Evolutionary conservation across 2,329 filamentous ascomycete genomes (phyloP).

Genomic region (Didymella sp.): DNA sequence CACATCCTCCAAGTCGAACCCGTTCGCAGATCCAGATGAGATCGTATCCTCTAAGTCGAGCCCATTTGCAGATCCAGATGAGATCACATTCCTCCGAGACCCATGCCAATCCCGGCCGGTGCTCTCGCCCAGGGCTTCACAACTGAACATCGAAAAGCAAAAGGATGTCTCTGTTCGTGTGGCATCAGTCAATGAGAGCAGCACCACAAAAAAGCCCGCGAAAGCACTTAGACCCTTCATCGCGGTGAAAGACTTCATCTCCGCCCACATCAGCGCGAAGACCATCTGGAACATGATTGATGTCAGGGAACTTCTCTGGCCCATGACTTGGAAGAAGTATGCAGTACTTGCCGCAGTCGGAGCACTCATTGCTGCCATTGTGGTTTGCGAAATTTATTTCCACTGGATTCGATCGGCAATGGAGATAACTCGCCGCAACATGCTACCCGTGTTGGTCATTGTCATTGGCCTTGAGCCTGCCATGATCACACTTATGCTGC

Average conservation of each 20-base stretch:
- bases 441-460: constrained; percentile 28
- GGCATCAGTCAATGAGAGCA: neutral
- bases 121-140: neutral
- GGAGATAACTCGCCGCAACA: constrained; percentile 24
- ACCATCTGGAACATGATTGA: constrained; percentile 21
- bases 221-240: neutral
- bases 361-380: constrained; percentile 17
- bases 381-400: constrained; percentile 20
- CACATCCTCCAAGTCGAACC: neutral
- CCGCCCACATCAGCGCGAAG: constrained; percentile 17
- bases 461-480: constrained; percentile 20
- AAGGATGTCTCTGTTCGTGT: neutral
- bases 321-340: constrained; percentile 29
- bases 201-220: neutral
- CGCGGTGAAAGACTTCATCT: neutral
- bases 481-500: constrained; percentile 21
- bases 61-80: constrained; percentile 4
- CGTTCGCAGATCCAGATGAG: constrained; percentile 4
- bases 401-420: constrained; percentile 25
- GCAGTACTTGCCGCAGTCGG: constrained; percentile 18
- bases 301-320: constrained; percentile 21
- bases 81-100: neutral
- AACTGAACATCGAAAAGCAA: neutral
- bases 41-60: neutral
- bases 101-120: neutral